Evolutionary conservation across 208 protist species (phyloP), one percentile per base, ranked within the genome.

Genomic region (Porcisia hertigi): DNA sequence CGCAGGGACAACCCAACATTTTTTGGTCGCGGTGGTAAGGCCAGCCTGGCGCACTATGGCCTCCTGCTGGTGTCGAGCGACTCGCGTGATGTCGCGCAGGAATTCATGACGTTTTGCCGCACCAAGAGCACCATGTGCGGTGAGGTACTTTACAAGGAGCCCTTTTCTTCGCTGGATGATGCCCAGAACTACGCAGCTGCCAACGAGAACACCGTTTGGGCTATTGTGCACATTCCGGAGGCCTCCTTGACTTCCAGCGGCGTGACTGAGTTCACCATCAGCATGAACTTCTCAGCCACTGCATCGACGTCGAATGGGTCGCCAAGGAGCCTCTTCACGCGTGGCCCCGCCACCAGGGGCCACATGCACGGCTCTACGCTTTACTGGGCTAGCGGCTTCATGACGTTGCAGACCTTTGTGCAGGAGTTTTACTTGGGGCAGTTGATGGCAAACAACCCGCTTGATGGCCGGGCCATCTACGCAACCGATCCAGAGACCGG

Each of bases 231-330:
- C 65, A 77, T 97, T 41, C 79, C 78, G 18, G 52, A 55, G 3
- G 52, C 62, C 58, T 79, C 62, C 52, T 54, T 88, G 52, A 36
- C 47, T 8, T 41, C 52, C 16, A 77, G 16, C 9, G 76, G 69
- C 9, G 58, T 71, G 57, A 64, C 62, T 36, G 77, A 86, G 34
- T 94, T 92, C 85, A 93, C 90, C 47, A 93, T 97, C 76, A 86
- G 91, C 74, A 95, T 97, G 91, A 97, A 97, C 79, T 95, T 90
- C 79, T 93, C 89, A 30, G 90, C 91, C 49, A 95, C 91, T 2
- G 86, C 91, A 36, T 81, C 66, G 69, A 97, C 93, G 3, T 88
- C 79, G 76, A 63, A 75, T 52, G 76, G 59, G 55, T 75, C 80
- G 39, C 57, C 69, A 63, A 85, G 71, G 55, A 83, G 71, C 63